Evolutionary conservation across 2,329 filamentous ascomycete genomes (phyloP), one percentile per base, ranked within the genome.

Genomic region (Colletotrichum tabaci): DNA sequence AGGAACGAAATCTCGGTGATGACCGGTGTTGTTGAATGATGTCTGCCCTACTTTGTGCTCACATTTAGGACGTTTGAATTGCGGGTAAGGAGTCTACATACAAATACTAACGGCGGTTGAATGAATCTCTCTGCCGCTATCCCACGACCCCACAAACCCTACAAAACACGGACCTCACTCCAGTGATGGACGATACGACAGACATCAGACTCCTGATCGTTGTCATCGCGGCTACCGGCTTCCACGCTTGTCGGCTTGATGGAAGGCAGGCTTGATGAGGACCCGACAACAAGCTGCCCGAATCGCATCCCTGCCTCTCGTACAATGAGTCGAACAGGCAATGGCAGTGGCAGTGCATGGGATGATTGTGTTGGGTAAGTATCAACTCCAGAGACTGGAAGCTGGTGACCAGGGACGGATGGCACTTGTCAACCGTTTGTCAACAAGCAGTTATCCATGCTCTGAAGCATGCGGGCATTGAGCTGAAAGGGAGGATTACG

Each of bases 191-290:
- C 21, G 21, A 23, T 23, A 23, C 21, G 21, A 5, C 4, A 67
- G 67, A 63, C 55, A 49, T 16, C 15, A 23, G 23, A 50, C 10
- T 56, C 2, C 16, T 61, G 15, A n/a, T 62, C 4, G 18, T 61
- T 6, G 42, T 30, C 12, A 18, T 30, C 16, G 42, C n/a, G 9
- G 40, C 49, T 9, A 60, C 61, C 10, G 46, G 57, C 15, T 30
- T 56, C 1, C 35, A 60, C 26, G 69, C 65, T n/a, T 72, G 68
- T 67, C 15, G 68, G 58, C 15, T 53, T 71, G 57, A 71, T 71
- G 1, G 68, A 71, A 46, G 56, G 62, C 16, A 63, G 67, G 68
- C 56, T 71, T 5, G 64, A 71, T 15, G 68, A 71, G n/a, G 64
- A 71, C 26, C 66, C 67, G 4, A 71, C 67, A 0, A 67, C 67